Conservation (phyloP, 495 filamentous ascomycete genomes). For the Penicillium turbatum region DNA sequence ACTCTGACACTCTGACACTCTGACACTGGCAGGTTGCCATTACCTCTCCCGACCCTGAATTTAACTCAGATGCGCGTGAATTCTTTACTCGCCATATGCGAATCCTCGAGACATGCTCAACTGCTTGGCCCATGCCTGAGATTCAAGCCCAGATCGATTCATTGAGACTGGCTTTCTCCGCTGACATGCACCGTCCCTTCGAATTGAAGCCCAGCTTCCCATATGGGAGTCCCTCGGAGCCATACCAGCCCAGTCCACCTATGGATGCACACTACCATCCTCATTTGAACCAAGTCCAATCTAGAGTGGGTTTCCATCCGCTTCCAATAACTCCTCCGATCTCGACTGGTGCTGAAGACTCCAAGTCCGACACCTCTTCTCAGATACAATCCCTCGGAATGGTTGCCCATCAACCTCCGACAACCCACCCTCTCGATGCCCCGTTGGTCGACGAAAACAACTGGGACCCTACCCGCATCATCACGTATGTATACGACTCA, state of each 20-base stretch:
- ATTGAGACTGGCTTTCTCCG: slow-evolving; percentile 87
- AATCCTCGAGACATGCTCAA: slow-evolving; percentile 80
- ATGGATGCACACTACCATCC: slow-evolving; percentile 45
- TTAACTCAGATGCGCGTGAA: slow-evolving; percentile 79
- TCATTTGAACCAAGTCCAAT: slow-evolving; percentile 41
- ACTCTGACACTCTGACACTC: no score
- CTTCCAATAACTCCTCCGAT: slow-evolving; percentile 82
- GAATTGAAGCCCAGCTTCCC: slow-evolving; percentile 85
- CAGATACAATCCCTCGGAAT: slow-evolving; percentile 72
- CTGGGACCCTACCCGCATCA: slow-evolving; percentile 92
- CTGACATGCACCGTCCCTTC: slow-evolving; percentile 79
- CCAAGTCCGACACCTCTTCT: slow-evolving; percentile 71
- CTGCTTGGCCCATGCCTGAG: slow-evolving; percentile 86
- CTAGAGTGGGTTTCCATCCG: slow-evolving; percentile 68
- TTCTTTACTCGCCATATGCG: slow-evolving; percentile 96
- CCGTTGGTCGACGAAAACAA: slow-evolving; percentile 62
- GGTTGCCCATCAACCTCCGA: slow-evolving; percentile 53
- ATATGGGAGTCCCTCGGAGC: slow-evolving; percentile 72
- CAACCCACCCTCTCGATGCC: slow-evolving; percentile 45
- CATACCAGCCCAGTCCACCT: slow-evolving; percentile 59
- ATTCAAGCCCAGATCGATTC: slow-evolving; percentile 89
- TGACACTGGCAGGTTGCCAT: slow-evolving; percentile 69
- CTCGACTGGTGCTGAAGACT: slow-evolving; percentile 67
- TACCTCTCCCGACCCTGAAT: slow-evolving; percentile 87
- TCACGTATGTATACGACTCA: slow-evolving; percentile 65